Evolutionary conservation across 176 grass and related monocot genomes (phyloP).

Genomic region (Oryza meridionalis): DNA sequence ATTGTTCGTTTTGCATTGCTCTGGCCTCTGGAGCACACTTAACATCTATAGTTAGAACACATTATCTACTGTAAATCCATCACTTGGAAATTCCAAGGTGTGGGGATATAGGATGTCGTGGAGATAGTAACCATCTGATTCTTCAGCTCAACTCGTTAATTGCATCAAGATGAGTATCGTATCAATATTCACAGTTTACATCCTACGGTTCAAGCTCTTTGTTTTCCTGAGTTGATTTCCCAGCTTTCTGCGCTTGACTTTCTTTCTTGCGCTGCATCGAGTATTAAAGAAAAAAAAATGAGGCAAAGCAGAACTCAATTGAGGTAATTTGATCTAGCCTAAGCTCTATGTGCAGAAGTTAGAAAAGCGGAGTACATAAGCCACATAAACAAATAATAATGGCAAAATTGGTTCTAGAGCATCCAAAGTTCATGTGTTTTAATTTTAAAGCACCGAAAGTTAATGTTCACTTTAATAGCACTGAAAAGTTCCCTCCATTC

Average conservation of each 20-base stretch:
- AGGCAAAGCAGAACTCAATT: not conserved
- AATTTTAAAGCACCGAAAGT: too few relatives aligned
- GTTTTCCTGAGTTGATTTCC: constrained; percentile 43
- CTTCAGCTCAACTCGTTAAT: constrained; percentile 6
- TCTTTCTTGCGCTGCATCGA: constrained; percentile 40
- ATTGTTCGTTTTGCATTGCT: not conserved
- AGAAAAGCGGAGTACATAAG: constrained; percentile 1
- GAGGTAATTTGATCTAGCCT: constrained; percentile 5
- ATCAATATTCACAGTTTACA: not conserved
- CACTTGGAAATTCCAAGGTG: not conserved
- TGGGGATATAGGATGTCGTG: not conserved
- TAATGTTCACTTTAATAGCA: too few relatives aligned
- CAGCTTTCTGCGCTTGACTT: constrained; percentile 2
- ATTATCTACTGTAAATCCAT: constrained; percentile 14
- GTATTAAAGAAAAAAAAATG: constrained; percentile 20
- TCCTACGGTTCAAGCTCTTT: constrained; percentile 10
- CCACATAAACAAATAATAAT: constrained; percentile 8
- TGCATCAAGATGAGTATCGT: not conserved
- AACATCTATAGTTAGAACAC: not conserved
- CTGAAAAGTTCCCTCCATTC: too few relatives aligned
- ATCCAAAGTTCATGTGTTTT: too few relatives aligned
- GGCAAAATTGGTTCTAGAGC: too few relatives aligned
- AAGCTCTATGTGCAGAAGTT: not conserved
- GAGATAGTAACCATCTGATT: not conserved
- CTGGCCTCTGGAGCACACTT: not conserved